Base-by-base conservation (phyloP, 2,329 filamentous ascomycete species). In the Hymenoscyphus linearis region DNA sequence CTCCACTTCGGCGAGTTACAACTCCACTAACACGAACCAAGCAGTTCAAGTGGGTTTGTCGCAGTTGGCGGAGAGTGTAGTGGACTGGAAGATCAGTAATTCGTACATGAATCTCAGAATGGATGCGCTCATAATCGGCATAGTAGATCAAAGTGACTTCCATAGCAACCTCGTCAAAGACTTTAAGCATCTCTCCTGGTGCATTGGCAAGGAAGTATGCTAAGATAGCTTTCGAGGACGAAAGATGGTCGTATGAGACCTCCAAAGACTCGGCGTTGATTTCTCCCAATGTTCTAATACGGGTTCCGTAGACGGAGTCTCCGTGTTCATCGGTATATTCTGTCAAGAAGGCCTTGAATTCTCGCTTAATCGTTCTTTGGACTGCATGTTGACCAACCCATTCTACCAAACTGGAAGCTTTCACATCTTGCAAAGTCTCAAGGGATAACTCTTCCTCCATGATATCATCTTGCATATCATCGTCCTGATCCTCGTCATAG, bases 171-270 rank as follows among this genome's bases (percentile, higher is more conserved):
- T 96, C 88, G 69, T 99, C 95, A 71, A 99, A 98, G 55, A 99
- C 88, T 74, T 95, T 95, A 64, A 99, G 83, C 72, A 98, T 90
- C 75, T 97, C 93, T n/a, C 90, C 85, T 0, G 95, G 95, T 0
- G 93, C 92, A 72, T 98, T 99, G 67, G 93, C 93, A 31, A 99
- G 79, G 78, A 97, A 99, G 75, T 96, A 98, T 14, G 93, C 95
- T 18, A 99, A 79, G 59, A 95, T 95, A 27, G 95, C 95, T 76
- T 97, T 98, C 63, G 90, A 90, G 52, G 90, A 87, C 7, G 91
- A 88, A 18, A 99, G 81, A 74, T 99, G 93, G 66, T 93, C 90
- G 74, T 96, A 99, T 1, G 93, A 97, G 53, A 99, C 92, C 74
- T 99, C 95, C 3, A 99, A 84, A 44, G 93, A 92, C 76, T 98